Base-by-base conservation (phyloP, 331 rosid species). In the Rosa hybrid region DNA sequence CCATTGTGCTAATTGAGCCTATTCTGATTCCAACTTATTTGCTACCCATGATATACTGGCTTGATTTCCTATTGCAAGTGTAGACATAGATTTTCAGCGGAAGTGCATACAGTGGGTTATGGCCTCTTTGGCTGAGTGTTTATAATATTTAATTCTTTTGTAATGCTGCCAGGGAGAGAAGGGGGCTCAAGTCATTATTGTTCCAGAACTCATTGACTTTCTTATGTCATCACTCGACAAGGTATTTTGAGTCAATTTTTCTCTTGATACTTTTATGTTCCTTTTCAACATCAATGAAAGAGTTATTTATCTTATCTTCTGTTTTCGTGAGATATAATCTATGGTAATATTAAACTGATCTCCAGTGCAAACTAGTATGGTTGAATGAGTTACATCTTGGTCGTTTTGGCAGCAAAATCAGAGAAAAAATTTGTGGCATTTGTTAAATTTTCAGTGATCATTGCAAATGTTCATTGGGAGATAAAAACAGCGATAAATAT, bases 161-260 rank as follows among this genome's bases (percentile, higher is more conserved):
- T 49, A 46, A 57, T 81, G 25, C 56, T 81, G 30, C 76, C 83
- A 94, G 97, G 97, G 95, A 71, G 97, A 91, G 70, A 92, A 78
- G 79, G 97, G 98, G 74, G 98, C 99, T 78, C 99, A 90, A 72
- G 77, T 90, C 56, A 80, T 95, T 41, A 64, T 93, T 84, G 99
- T 86, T 77, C 93, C 99, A 17, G 99, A 95, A 77, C 98, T 95
- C 7, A 89, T 86, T 62, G 97, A 93, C 72, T 93, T 86, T 84
- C 86, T 95, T 21, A 86, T 78, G 79, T 71, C 92, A 53, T 78
- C 98, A 20, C 87, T 95, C 39, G 91, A 87, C 84, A 91, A 92
- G 98, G 98, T 92, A 75, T 80, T 7, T 65, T 13, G 44, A 57
- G 23, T 38, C 79, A 1, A 53, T 54, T 21, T 39, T 17, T 74